phyloP scores from a whole-genome alignment of 371 early-diverging fungal genomes.

The Nosema granulosis region DNA sequence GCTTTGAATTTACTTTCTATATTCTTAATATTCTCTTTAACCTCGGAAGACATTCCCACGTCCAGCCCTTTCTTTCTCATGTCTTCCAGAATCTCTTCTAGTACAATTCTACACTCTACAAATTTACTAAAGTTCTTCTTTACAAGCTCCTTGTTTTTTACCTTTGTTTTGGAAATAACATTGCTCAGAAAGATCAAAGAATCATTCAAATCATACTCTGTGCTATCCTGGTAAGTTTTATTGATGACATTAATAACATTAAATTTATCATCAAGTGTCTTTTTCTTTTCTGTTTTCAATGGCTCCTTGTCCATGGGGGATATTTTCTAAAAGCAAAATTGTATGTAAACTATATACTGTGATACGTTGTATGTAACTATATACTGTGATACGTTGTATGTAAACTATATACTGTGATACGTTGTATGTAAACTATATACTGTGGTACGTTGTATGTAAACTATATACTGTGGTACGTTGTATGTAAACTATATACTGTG shows the following conservation, averaged over 20 bases:
- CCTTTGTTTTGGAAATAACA: conserved; percentile 41
- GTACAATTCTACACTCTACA: conserved; percentile 54
- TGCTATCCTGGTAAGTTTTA: conserved; percentile 46
- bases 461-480: no score
- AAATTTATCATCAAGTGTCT: conserved; percentile 15
- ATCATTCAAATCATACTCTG: conserved; percentile 53
- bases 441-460: no score
- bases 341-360: no score
- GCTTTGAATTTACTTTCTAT: conserved; percentile 40
- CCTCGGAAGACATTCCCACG: conserved; percentile 31
- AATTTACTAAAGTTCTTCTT: conserved; percentile 62
- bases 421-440: no score
- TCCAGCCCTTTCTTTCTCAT: conserved; percentile 48
- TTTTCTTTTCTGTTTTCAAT: conserved; percentile 11
- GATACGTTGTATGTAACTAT: no score
- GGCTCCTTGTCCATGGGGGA: no score
- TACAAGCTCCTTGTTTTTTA: conserved; percentile 51
- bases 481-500: no score
- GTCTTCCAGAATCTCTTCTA: conserved; percentile 56
- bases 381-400: no score
- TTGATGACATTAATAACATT: conserved; percentile 51
- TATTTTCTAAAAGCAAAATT: no score
- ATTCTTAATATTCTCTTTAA: conserved; percentile 37
- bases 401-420: no score
- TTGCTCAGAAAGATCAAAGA: conserved; percentile 42